Base-by-base conservation (phyloP, 108 stramenopile species). In the Nannochloropsis oceanica region DNA sequence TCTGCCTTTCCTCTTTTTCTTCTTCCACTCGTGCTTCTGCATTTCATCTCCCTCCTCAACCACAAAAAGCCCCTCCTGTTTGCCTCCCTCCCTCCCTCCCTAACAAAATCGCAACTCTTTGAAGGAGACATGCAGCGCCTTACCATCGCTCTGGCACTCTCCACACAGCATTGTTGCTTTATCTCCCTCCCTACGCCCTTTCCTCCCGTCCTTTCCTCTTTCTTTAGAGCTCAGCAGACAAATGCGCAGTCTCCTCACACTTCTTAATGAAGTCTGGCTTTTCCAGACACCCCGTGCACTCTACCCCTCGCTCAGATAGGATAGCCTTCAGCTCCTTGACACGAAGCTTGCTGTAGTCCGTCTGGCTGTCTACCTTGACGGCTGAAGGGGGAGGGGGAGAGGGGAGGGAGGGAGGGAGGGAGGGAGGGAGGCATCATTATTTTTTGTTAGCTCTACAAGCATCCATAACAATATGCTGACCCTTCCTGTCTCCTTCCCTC, bases 221-320 rank as follows among this genome's bases (percentile, higher is more conserved):
- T 79, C n/a, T 27, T 86, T 85, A 91, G 44, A 91, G 26, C 84
- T 91, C 91, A 2, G 8, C 18, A 18, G 59, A 73, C 59, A 95
- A 82, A 90, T 98, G 94, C 86, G 96, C 96, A 22, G 98, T 99
- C 26, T 95, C 95, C 90, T 95, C 90, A 82, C 97, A 96, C 88
- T 92, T 94, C 92, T 94, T 93, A 90, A 99, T 94, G 90, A 96
- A 99, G 86, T 99, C 99, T n/a, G 93, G 94, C 95, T 99, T 99
- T 91, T 99, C 99, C 42, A 97, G 86, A 89, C 97, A 98, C 79
- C 97, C 97, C 82, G 93, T 93, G 92, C 97, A 99, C 86, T 95
- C 94, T 22, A 98, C 97, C 44, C 99, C 99, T 88, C 97, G 92
- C 84, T 98, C 97, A 44, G 92, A 86, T 87, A 99, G 92, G 87